Evolutionary conservation across 306 rosid species (phyloP), one percentile per base, ranked within the genome.

Genomic region (Cicer pinnatifidum): DNA sequence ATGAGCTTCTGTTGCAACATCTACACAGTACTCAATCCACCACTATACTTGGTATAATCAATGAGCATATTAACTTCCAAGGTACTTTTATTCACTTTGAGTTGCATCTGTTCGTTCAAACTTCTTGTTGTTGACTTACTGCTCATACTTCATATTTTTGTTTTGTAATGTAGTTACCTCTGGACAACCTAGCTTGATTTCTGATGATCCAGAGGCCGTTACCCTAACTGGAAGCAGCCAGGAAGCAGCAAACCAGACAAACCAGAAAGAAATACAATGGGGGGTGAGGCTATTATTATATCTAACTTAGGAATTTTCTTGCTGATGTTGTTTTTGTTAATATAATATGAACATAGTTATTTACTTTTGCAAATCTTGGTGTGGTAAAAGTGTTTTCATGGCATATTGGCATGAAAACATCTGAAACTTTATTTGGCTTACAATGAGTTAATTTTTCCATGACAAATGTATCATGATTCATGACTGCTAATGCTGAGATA

Each of bases 241-340:
- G 78, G 97, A 95, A 62, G 88, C 95, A 65, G 91, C 93, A 61
- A 88, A 86, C 82, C 90, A 60, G 80, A 87, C 86, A 82, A 91
- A 95, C 84, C 87, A 89, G 81, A 95, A 89, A 77, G 97, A 95
- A 84, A 84, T 91, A 69, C 96, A 86, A 11, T 91, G 99, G 97
- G 99, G 99, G 92, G 99, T 91, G 83, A 82, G 97, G 83, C 67
- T 57, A 16, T 56, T 67, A 57, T 67, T 47, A 6, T 71, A 39
- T 56, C 50, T 0, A 17, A 69, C 17, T 76, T 71, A 15, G 52
- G 50, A 48, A 15, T 70, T 77, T 41, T 62, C 16, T 46, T 70
- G 70, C 33, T 15, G 17, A 43, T 63, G 53, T 23, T 75, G 39
- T 62, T 70, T 74, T 40, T 54, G 62, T 57, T 69, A 53, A 15